Evolutionary conservation across 495 filamentous ascomycete species (phyloP).

Genomic region (Trichocladium antarcticum): DNA sequence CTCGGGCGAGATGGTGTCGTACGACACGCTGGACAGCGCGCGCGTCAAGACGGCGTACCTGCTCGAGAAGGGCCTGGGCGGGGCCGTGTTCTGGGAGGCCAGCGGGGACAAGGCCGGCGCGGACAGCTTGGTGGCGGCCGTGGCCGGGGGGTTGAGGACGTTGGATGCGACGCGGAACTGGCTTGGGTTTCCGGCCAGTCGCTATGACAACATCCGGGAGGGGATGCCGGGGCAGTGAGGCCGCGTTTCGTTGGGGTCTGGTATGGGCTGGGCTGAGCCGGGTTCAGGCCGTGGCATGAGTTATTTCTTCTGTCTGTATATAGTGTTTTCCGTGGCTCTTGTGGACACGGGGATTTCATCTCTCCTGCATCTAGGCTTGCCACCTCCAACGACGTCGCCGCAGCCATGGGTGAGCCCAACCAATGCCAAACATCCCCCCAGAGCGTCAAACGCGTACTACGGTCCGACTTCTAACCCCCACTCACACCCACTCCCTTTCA

Average conservation of each 20-base stretch:
- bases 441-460: no score
- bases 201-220: slow-evolving; percentile 56
- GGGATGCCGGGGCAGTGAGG: slow-evolving; percentile 30
- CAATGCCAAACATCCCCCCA: no score
- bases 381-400: no score
- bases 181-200: slow-evolving; percentile 53
- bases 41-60: slow-evolving; percentile 57
- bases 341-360: no score
- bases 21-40: slow-evolving; percentile 55
- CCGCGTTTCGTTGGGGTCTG: no score
- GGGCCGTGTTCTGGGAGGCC: slow-evolving; percentile 87
- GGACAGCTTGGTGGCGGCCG: slow-evolving; percentile 52
- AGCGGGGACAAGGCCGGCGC: slow-evolving; percentile 55
- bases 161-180: slow-evolving; percentile 54
- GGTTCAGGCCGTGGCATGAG: no score
- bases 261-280: background rate
- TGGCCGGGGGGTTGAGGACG: slow-evolving; percentile 40
- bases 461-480: no score
- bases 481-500: no score
- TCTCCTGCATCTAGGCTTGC: no score
- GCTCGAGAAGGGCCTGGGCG: slow-evolving; percentile 51
- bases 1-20: slow-evolving; percentile 56
- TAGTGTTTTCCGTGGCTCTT: no score
- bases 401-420: no score
- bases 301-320: no score